Percentiles rank a stretch among this genome's conserved stretches.
These are phyloP conservation scores for Ogataea philodendri DNA, from an alignment of 805 yeast genomes.

Conservation along the genomic window DNA sequence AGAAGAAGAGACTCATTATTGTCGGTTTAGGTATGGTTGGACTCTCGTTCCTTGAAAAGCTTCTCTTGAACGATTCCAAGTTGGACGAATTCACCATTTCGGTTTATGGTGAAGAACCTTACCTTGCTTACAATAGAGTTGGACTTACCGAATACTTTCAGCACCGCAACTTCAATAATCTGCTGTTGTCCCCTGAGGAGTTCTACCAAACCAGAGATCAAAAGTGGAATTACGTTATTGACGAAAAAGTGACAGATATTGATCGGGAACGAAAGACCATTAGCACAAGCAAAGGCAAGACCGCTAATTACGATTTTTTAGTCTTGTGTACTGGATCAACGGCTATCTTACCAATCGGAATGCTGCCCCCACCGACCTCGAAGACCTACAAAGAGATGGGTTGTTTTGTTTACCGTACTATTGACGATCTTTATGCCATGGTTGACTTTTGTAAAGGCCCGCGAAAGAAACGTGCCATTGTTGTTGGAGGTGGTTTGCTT, in stretches of 20 bases:
- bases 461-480: conserved; percentile 27
- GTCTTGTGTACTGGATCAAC: conserved; percentile 36
- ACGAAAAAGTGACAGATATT: conserved; percentile 22
- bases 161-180: conserved; percentile 28
- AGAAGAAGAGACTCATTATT: conserved; percentile 29
- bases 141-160: conserved; percentile 35
- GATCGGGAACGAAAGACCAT: conserved; percentile 18
- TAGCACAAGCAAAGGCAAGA: conserved; percentile 18
- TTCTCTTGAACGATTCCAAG: conserved; percentile 33
- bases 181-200: conserved; percentile 28
- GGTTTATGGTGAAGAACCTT: conserved; percentile 37
- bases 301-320: conserved; percentile 27
- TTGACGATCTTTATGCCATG: conserved; percentile 35
- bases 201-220: conserved; percentile 27
- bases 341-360: conserved; percentile 30
- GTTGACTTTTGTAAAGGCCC: conserved; percentile 23
- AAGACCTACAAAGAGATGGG: conserved; percentile 29
- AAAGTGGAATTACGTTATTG: conserved; percentile 28
- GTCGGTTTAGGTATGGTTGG: conserved; percentile 40
- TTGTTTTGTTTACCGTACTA: conserved; percentile 36
- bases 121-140: conserved; percentile 38
- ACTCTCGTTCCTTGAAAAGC: conserved; percentile 35
- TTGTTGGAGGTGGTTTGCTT: conserved; percentile 36
- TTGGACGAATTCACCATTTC: conserved; percentile 28
- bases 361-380: conserved; percentile 21